phyloP scores from a whole-genome alignment of 352 stramenopile species.

The Paralagenidium karlingii region DNA sequence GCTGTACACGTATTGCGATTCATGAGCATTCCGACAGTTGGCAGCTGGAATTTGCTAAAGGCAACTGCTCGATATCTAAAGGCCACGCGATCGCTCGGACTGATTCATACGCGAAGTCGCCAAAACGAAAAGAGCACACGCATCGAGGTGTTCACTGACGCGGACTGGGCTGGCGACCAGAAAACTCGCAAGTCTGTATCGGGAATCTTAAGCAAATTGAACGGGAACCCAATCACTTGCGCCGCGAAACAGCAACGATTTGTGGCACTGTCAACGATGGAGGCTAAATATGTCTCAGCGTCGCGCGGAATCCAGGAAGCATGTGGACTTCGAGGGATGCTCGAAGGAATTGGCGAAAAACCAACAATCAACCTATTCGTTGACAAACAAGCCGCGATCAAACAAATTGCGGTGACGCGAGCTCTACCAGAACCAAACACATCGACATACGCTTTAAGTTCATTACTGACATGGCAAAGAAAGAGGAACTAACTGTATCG shows the following conservation, averaged over 20 bases:
- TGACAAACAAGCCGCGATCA: conserved; percentile 10
- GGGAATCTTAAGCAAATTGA: background rate
- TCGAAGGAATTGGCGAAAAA: background rate
- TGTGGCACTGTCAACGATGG: background rate
- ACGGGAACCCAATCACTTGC: background rate
- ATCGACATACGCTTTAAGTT: conserved; percentile 12
- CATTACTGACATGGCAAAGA: conserved; percentile 5
- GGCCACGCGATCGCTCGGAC: no score
- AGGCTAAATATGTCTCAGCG: background rate
- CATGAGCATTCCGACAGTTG: background rate
- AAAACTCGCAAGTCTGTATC: background rate
- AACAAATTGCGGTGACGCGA: conserved; percentile 3
- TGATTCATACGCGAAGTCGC: no score
- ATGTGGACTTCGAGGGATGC: background rate
- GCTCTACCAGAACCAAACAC: conserved; percentile 6
- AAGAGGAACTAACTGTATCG: conserved; percentile 1
- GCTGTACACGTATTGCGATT: background rate
- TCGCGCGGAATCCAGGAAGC: background rate
- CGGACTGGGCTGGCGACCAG: background rate
- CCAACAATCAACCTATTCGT: conserved; percentile 4
- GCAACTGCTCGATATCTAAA: no score
- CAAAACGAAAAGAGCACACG: no score
- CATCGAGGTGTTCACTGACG: background rate
- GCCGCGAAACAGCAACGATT: background rate
- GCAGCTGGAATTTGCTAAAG: background rate